Evolutionary conservation across 768 basidiomycete species (phyloP), one percentile per base, ranked within the genome.

Genomic region (Rickenella mellea): DNA sequence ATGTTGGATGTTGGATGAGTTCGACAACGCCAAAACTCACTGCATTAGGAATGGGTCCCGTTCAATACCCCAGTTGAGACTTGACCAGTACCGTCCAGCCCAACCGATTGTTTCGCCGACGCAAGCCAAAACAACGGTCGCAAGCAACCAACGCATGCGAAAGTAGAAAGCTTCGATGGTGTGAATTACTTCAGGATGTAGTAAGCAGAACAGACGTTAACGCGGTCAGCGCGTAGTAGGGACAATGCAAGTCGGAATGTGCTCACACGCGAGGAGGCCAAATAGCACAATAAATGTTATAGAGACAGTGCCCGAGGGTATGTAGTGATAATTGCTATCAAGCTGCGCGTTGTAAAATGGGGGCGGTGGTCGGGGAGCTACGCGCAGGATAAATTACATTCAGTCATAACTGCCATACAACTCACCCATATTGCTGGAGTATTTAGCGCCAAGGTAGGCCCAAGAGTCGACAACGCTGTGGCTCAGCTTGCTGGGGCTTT

Each of bases 51-150:
- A 76, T 0, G 70, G 60, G 20, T 51, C 47, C 3, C 48, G 17
- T 24, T 42, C 29, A 10, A 17, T 36, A 17, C 39, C 15, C 6
- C 49, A 40, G 15, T 50, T 51, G 22, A 45, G 36, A 32, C 60
- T 68, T 5, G 70, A 74, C 76, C 73, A 79, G 3, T 76, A 51
- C n/a, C 78, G 57, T 1, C 62, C 79, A 6, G 55, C 49, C 80
- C 79, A 81, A 0, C 78, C 79, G 2, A 72, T 44, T 8, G 70
- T 50, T 51, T 82, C 80, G 9, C 70, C 52, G 1, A 69, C 12
- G 7, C 74, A 74, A 32, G 69, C 66, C 0, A 75, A 49, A 12
- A 65, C 57, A 5, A 63, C 64, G 0, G 78, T 79, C 0, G 68
- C 67, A 31, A 75, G 22, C 8, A 78, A 48, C 68, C 70, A 80